Evolutionary conservation across 192 early-diverging fungal species (phyloP).

Genomic region (Allomyces arbusculus): DNA sequence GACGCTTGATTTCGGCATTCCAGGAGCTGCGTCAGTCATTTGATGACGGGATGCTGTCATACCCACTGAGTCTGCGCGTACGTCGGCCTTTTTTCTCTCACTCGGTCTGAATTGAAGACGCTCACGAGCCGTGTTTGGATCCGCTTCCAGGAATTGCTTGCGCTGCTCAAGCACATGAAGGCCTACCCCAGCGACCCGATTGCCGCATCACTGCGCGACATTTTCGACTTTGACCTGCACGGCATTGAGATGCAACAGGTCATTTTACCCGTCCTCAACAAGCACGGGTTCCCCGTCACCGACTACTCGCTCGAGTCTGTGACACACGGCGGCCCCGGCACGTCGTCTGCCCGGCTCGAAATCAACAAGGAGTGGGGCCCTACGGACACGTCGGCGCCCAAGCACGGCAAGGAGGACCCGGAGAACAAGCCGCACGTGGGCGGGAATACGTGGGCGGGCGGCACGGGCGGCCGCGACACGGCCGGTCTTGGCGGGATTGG

Average conservation of each 20-base stretch:
- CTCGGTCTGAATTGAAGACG: too few relatives aligned
- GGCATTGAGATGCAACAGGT: slow-evolving; percentile 37
- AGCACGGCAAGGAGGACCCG: slow-evolving; percentile 19
- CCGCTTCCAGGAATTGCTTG: not conserved
- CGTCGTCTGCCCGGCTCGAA: not conserved
- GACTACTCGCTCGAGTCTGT: not conserved
- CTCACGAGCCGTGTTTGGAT: too few relatives aligned
- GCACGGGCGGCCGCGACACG: slow-evolving; percentile 22
- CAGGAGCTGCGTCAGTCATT: slow-evolving; percentile 44
- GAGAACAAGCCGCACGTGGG: slow-evolving; percentile 20
- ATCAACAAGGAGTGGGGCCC: not conserved
- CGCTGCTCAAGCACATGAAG: not conserved
- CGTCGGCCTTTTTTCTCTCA: slow-evolving; percentile 19
- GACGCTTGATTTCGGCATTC: slow-evolving; percentile 45
- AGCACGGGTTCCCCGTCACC: not conserved
- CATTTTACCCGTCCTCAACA: not conserved
- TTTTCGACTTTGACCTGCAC: slow-evolving; percentile 68
- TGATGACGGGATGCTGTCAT: slow-evolving; percentile 55
- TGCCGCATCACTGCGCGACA: slow-evolving; percentile 44
- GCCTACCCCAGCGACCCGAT: slow-evolving; percentile 45
- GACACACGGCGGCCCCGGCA: not conserved
- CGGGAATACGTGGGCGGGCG: slow-evolving; percentile 20
- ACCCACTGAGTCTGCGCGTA: slow-evolving; percentile 58
- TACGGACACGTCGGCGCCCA: slow-evolving; percentile 6
- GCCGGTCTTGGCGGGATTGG: slow-evolving; percentile 23